Evolutionary conservation across 1,139 yeast genomes (phyloP), one percentile per base, ranked within the genome.

Genomic region (Suzukiozyma palmioleophila): DNA sequence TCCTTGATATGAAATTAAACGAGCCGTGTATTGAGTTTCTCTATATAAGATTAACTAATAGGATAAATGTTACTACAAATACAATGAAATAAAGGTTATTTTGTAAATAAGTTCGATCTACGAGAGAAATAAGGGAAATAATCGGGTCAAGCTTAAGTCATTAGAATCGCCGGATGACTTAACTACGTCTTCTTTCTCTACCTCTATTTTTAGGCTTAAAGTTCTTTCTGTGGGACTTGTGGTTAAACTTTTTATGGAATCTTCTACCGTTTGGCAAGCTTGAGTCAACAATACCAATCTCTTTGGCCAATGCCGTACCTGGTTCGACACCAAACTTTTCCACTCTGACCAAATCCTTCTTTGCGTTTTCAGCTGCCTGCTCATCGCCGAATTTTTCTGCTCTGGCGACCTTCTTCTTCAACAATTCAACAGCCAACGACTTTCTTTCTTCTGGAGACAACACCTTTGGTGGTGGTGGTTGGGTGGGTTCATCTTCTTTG

Each of bases 261-360:
- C 45, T 45, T 27, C 48, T 48, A 9, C 57, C 56, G 6, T 45
- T 39, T 26, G 51, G 52, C 33, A 71, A 64, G 25, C 60, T 53
- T 14, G 50, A 54, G 51, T 68, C 72, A 38, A 65, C 73, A 41
- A 79, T 57, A 0, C 89, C 89, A 39, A 84, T 68, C 55, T 83
- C 89, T 48, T 66, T 68, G 27, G 89, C 88, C 48, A 84, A 66
- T 8, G 83, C 75, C 36, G 86, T 80, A 41, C 82, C 82, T 25
- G 73, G 61, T 46, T 82, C 84, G 40, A 88, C 79, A 18, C 97
- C 97, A 54, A 88, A 89, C 66, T 86, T 87, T 56, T 83, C 84
- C 47, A 88, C 79, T 54, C 97, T 77, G 26, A 69, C 70, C 52
- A 85, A 70, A 49, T 64, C 84, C 75, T 60, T 78, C 66, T 57